phyloP scores from a whole-genome alignment of 2,329 filamentous ascomycete genomes.

The Pseudocercospora cruenta region DNA sequence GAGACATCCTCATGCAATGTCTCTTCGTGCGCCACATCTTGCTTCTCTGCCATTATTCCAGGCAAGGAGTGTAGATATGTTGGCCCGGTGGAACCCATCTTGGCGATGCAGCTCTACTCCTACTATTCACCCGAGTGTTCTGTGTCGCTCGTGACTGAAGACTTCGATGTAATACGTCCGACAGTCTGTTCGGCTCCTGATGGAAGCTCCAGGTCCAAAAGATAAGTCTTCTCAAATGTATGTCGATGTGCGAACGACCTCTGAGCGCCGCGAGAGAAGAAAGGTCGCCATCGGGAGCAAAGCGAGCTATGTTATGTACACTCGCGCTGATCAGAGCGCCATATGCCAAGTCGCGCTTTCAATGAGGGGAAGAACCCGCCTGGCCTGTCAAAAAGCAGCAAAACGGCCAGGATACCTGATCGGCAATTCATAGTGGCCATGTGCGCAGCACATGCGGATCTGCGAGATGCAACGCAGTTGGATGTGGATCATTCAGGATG shows the following conservation, averaged over 20 bases:
- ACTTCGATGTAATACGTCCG: not conserved
- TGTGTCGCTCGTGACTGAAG: not conserved
- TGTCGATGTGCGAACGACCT: not conserved
- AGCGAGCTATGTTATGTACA: conserved; percentile 2
- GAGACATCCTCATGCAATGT: conserved; percentile 27
- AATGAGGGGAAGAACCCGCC: conserved; percentile 19
- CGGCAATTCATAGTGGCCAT: conserved; percentile 21
- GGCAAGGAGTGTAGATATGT: not conserved
- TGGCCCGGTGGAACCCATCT: not conserved
- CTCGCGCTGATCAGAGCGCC: not conserved
- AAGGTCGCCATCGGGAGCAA: not conserved
- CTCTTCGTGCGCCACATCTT: conserved; percentile 31
- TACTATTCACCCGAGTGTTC: not conserved
- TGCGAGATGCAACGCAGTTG: conserved; percentile 13
- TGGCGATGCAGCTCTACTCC: not conserved
- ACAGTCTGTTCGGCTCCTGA: not conserved
- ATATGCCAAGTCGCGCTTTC: conserved; percentile 12
- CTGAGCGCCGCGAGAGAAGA: not conserved
- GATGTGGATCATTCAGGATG: conserved; percentile 2
- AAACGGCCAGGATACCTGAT: conserved; percentile 1
- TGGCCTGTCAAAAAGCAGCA: not conserved
- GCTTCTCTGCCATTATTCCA: conserved; percentile 21
- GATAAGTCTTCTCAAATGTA: not conserved
- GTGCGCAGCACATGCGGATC: conserved; percentile 14
- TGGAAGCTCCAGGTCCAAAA: not conserved